Percentiles rank a stretch among this genome's conserved stretches.
phyloP scores from a whole-genome alignment of 768 basidiomycete species.

The Filobasidium wieringae region DNA sequence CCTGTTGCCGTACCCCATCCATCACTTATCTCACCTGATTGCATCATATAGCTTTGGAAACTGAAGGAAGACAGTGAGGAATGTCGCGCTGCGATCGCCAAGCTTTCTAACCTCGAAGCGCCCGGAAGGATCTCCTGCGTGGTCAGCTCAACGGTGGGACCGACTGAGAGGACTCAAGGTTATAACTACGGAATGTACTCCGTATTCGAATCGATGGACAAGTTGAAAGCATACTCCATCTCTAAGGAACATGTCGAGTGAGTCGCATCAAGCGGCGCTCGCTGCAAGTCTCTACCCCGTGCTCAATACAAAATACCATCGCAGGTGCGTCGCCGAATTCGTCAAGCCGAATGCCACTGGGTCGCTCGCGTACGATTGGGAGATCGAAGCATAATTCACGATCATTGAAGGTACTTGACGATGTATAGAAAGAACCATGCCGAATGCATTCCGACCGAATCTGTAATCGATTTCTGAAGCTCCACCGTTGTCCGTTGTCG shows the following conservation, averaged over 20 bases:
- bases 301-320: background rate
- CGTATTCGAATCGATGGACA: conserved; percentile 6
- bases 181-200: conserved; percentile 12
- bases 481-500: too few species aligned
- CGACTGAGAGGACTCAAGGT: background rate
- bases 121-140: conserved; percentile 4
- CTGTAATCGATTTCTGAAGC: too few species aligned
- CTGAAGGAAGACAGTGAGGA: conserved; percentile 1
- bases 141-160: conserved; percentile 1
- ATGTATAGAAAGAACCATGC: too few species aligned
- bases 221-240: conserved; percentile 8
- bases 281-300: background rate
- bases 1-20: background rate
- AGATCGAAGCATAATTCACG: background rate
- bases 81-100: background rate
- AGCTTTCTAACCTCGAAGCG: background rate
- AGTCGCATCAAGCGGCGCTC: background rate
- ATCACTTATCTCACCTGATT: background rate
- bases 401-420: too few species aligned
- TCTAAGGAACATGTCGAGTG: conserved; percentile 13
- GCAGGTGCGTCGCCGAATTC: conserved; percentile 2
- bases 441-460: too few species aligned
- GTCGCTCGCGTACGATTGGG: conserved; percentile 11
- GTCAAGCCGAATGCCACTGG: conserved; percentile 8
- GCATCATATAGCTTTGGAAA: conserved; percentile 2